Percentiles rank a stretch among this genome's conserved stretches.
Conservation (phyloP, 176 grass and related monocot species). For the Phoenix dactylifera region DNA sequence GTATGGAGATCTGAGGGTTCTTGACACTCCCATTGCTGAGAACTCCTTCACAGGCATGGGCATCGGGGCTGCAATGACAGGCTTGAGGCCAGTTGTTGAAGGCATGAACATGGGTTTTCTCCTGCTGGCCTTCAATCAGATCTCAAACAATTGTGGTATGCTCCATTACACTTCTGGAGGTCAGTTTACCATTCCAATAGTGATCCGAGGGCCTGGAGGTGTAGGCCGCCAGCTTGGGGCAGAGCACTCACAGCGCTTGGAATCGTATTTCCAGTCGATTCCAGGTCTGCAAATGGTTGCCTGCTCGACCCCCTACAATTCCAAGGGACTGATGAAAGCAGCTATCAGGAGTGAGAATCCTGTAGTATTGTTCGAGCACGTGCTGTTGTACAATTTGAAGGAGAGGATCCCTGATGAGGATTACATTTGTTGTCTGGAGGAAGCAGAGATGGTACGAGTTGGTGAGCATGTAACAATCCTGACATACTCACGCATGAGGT, state of each 20-base stretch:
- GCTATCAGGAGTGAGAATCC: conserved; percentile 85
- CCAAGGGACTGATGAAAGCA: conserved; percentile 92
- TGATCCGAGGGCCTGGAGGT: conserved; percentile 80
- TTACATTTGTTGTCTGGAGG: conserved; percentile 61
- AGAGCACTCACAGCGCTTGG: conserved; percentile 82
- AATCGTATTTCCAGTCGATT: conserved; percentile 91
- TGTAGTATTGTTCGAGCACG: conserved; percentile 78
- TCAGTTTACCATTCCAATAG: conserved; percentile 83
- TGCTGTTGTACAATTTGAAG: conserved; percentile 79
- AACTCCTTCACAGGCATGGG: conserved; percentile 90
- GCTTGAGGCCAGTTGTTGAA: conserved; percentile 63
- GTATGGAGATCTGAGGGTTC: conserved; percentile 80
- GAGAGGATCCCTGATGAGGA: conserved; percentile 85
- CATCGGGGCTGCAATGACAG: conserved; percentile 79
- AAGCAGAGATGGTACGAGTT: conserved; percentile 75
- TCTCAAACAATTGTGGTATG: conserved; percentile 94
- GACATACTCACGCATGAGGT: conserved; percentile 80
- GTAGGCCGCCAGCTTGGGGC: conserved; percentile 83
- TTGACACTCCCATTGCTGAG: conserved; percentile 85
- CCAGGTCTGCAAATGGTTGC: conserved; percentile 93
- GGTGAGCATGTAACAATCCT: conserved; percentile 74
- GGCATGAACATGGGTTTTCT: conserved; percentile 98
- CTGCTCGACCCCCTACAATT: conserved; percentile 89
- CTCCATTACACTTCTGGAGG: conserved; percentile 95
- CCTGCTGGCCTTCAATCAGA: conserved; percentile 86